Evolutionary conservation across 768 basidiomycete genomes (phyloP), one percentile per base, ranked within the genome.

Genomic region (Rhodotorula graminis): DNA sequence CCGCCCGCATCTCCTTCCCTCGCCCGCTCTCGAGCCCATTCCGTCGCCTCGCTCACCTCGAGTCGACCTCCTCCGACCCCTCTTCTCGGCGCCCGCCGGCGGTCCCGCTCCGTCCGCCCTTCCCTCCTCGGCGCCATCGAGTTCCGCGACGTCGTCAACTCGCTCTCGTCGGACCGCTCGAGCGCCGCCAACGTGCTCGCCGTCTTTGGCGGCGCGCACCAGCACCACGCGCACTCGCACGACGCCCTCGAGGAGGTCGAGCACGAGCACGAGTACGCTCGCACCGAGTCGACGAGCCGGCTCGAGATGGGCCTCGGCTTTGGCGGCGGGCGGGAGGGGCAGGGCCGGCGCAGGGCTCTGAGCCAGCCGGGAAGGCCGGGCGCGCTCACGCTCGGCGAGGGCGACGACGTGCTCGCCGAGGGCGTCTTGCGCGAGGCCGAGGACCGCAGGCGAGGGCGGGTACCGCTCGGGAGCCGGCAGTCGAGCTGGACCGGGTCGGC

Each of bases 61-160:
- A 21, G 55, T 19, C 85, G 16, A 81, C 82, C 65, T 83, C 86
- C 23, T 14, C 84, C 83, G 37, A 83, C 86, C 83, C 86, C 21
- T 86, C 89, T 3, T 85, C 87, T 12, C 78, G 84, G 14, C 74
- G 80, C 11, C 25, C 50, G 55, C 7, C 49, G 21, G 2, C 57
- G 53, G 4, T 55, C 50, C 1, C 62, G 56, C 29, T 63, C 65
- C 1, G 80, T 69, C 77, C 82, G 52, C 76, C 78, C 70, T 75
- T 97, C 95, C 6, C 86, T 99, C 3, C 86, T 98, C 10, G 92
- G 95, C 16, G 96, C 96, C 0, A 86, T 99, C 57, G 96, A 99
- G 81, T 99, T 99, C 82, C 86, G 93, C 27, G 89, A 93, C 70
- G 90, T 97, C 33, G 89, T 99, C 31, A 85, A 89, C 19, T 88